Evolutionary conservation across 2,329 filamentous ascomycete species (phyloP).

Genomic region (Calonectria hawksworthii): DNA sequence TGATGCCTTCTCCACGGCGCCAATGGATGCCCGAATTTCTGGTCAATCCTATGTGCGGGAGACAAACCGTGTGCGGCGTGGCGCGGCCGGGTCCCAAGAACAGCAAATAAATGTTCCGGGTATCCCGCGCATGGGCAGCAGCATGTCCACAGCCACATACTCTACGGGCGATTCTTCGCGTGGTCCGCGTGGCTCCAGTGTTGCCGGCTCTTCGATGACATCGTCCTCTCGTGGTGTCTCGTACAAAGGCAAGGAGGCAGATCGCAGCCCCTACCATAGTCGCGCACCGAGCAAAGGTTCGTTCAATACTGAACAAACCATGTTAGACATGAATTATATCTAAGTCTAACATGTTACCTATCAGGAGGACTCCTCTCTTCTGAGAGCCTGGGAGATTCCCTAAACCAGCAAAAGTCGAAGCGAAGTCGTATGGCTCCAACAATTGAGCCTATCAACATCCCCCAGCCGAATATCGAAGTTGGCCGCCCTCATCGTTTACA

Average conservation of each 20-base stretch:
- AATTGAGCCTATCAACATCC: not conserved
- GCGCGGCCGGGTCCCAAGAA: constrained; percentile 52
- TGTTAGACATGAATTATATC: constrained; percentile 29
- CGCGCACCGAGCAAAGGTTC: constrained; percentile 56
- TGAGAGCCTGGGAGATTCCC: constrained; percentile 56
- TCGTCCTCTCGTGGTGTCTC: constrained; percentile 45
- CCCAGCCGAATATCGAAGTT: not conserved
- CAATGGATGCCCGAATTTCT: constrained; percentile 62
- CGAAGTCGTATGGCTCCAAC: not conserved
- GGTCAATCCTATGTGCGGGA: constrained; percentile 64
- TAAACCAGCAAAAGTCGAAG: constrained; percentile 57
- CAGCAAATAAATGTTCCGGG: constrained; percentile 55
- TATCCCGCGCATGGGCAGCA: constrained; percentile 62
- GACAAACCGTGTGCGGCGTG: constrained; percentile 64
- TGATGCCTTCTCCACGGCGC: constrained; percentile 69
- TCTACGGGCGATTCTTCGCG: constrained; percentile 53
- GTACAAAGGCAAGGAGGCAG: constrained; percentile 60
- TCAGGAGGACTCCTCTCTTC: constrained; percentile 38
- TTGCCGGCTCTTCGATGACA: constrained; percentile 12
- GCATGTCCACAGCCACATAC: constrained; percentile 62
- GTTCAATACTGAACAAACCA: constrained; percentile 33
- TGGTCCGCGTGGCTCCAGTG: constrained; percentile 27
- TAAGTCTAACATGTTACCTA: constrained; percentile 12
- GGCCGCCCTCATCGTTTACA: constrained; percentile 27
- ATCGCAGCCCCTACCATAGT: constrained; percentile 50